Evolutionary conservation across 805 yeast genomes (phyloP).

Genomic region (Candida sithepensis): DNA sequence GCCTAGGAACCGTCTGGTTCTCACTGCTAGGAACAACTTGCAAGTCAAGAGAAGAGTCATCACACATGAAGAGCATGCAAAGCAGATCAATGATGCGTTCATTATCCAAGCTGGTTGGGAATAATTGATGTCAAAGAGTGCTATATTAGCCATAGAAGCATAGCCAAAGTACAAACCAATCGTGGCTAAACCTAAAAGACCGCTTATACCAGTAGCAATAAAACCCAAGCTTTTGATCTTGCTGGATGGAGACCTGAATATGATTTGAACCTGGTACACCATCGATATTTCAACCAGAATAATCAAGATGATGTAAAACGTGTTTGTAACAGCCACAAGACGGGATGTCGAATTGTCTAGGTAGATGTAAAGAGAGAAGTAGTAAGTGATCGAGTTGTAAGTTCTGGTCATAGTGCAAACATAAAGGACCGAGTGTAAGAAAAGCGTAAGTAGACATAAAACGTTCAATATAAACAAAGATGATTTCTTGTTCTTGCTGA

Average conservation of each 20-base stretch:
- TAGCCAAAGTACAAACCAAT: constrained; percentile 56
- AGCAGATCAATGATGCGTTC: constrained; percentile 56
- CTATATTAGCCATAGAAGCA: constrained; percentile 42
- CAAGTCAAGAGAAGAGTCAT: constrained; percentile 56
- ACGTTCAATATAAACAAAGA: constrained; percentile 77
- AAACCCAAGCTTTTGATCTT: constrained; percentile 37
- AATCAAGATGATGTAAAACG: constrained; percentile 58
- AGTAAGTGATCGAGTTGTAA: constrained; percentile 44
- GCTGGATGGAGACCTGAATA: constrained; percentile 58
- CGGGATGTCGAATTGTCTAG: constrained; percentile 37
- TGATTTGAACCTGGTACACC: constrained; percentile 65
- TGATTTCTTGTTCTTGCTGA: constrained; percentile 51
- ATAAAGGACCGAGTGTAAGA: constrained; percentile 60
- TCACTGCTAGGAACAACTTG: constrained; percentile 68
- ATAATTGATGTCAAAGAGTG: constrained; percentile 17
- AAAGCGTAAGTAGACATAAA: constrained; percentile 48
- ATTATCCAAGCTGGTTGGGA: constrained; percentile 35
- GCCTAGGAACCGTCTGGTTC: constrained; percentile 73
- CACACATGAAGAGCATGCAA: constrained; percentile 64
- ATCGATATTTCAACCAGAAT: constrained; percentile 61
- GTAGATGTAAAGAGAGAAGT: constrained; percentile 43
- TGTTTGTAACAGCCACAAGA: constrained; percentile 58
- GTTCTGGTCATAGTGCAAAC: constrained; percentile 52
- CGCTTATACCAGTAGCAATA: constrained; percentile 35
- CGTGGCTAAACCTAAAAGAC: constrained; percentile 49